These are phyloP conservation scores for Trichoderma cornu-damae DNA, from an alignment of 2,329 filamentous ascomycete species.

Conservation along the genomic window DNA sequence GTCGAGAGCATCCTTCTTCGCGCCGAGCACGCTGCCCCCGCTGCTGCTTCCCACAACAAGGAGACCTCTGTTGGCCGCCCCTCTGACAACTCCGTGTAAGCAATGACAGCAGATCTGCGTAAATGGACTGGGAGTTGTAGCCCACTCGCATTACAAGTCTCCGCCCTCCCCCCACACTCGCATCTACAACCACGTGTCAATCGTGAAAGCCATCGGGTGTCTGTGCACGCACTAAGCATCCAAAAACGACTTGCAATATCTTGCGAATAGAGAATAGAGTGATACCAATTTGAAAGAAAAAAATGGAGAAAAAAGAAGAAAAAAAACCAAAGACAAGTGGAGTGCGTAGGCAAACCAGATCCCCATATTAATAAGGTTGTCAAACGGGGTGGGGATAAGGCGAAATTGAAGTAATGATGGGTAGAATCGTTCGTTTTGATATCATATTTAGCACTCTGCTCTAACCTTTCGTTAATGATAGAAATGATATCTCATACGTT, in stretches of 20 bases:
- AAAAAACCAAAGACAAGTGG: neutral
- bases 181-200: neutral
- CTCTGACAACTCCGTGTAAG: constrained; percentile 1
- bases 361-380: constrained; percentile 10
- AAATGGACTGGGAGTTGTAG: neutral
- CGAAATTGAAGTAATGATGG: constrained; percentile 1
- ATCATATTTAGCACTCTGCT: neutral
- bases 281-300: neutral
- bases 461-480: constrained; percentile 11
- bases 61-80: constrained; percentile 4
- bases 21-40: neutral
- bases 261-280: constrained; percentile 2
- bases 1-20: constrained; percentile 18
- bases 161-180: neutral
- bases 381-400: neutral
- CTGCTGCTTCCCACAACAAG: neutral
- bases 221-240: neutral
- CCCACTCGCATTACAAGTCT: neutral
- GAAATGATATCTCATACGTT: constrained; percentile 7
- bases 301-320: neutral
- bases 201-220: neutral
- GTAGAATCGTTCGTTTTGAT: constrained; percentile 14
- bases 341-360: neutral
- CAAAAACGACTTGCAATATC: neutral
- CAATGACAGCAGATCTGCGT: neutral